Base-by-base conservation (phyloP, 2,329 filamentous ascomycete genomes). In the Cercospora zeae-maydis region DNA sequence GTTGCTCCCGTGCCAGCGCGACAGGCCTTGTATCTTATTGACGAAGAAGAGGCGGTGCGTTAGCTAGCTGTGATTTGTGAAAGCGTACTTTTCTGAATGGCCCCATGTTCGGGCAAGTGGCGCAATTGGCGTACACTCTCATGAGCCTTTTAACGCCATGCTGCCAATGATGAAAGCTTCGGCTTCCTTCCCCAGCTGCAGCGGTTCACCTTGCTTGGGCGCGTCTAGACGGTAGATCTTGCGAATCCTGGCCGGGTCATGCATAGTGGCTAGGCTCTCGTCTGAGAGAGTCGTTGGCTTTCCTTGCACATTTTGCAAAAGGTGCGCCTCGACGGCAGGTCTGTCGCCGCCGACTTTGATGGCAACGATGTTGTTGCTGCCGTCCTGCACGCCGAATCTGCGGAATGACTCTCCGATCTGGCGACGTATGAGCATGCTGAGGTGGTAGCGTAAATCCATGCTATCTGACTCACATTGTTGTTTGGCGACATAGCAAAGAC, bases 371-470 rank as follows among this genome's bases (percentile, higher is more conserved):
- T 88, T 78, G 49, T 83, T 87, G 2, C 89, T 95, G 10, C 81
- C 79, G 11, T 91, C 85, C 0, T 84, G 81, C 62, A 98, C 87
- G 53, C 95, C 95, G 73, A 95, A 96, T 59, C 89, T 88, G 33
- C 91, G 88, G 77, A 98, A 98, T 0, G 92, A 88, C 70, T 97
- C 93, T 57, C 92, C 86, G 72, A 99, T 98, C 92, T 96, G 69
- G 16, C 47, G 45, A 7, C 33, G 21, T 19, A 2, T 0, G 59
- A 63, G 63, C 54, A 47, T 47, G 21, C 5, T 39, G 6, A 1
- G 27, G 21, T 14, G 21, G 7, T 47, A 14, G 11, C 10, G 8
- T 24, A 7, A n/a, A 14, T 14, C 24, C 5, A 47, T 13, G 5
- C n/a, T 47, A 11, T 19, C 42, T 47, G 55, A 69, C 80, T 63